Conservation (phyloP, 805 yeast species). For the Starmerella apicola region DNA sequence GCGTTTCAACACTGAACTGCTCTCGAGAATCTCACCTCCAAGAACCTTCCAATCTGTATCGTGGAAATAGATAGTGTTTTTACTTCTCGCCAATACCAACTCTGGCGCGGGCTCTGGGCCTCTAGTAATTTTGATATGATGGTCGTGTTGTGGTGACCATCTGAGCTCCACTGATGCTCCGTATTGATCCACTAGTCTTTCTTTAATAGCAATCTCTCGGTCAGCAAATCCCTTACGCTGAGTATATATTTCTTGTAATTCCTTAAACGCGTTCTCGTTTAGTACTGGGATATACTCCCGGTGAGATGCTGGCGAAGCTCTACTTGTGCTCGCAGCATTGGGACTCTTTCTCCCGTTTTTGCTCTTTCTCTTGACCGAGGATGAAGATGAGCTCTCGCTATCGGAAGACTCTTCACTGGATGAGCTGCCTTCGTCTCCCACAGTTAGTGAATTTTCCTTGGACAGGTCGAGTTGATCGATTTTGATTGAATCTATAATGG, state of each 20-base stretch:
- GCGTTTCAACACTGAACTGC: slow-evolving; percentile 36
- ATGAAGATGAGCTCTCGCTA: no score
- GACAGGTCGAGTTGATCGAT: slow-evolving; percentile 25
- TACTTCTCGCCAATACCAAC: slow-evolving; percentile 31
- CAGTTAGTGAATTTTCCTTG: no score
- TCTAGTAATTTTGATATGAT: slow-evolving; percentile 33
- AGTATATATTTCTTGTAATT: slow-evolving; percentile 17
- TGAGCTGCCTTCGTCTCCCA: no score
- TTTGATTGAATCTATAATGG: slow-evolving; percentile 34
- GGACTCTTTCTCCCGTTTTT: not conserved
- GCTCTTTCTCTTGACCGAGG: no score
- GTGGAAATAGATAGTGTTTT: slow-evolving; percentile 36
- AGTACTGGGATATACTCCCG: slow-evolving; percentile 19
- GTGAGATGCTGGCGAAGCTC: slow-evolving; percentile 5
- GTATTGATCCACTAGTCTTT: slow-evolving; percentile 12
- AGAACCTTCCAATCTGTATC: slow-evolving; percentile 39
- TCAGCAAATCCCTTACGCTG: slow-evolving; percentile 24
- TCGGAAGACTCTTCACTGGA: no score
- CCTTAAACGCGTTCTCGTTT: slow-evolving; percentile 11
- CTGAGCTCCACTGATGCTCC: slow-evolving; percentile 26
- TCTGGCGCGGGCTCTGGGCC: slow-evolving; percentile 5
- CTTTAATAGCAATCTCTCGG: slow-evolving; percentile 20
- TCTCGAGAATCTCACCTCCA: slow-evolving; percentile 36
- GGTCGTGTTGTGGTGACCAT: slow-evolving; percentile 33
- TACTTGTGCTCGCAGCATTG: not conserved